Conservation (phyloP, 2,329 filamentous ascomycete genomes). For the Iodosphaeria phyllophila region DNA sequence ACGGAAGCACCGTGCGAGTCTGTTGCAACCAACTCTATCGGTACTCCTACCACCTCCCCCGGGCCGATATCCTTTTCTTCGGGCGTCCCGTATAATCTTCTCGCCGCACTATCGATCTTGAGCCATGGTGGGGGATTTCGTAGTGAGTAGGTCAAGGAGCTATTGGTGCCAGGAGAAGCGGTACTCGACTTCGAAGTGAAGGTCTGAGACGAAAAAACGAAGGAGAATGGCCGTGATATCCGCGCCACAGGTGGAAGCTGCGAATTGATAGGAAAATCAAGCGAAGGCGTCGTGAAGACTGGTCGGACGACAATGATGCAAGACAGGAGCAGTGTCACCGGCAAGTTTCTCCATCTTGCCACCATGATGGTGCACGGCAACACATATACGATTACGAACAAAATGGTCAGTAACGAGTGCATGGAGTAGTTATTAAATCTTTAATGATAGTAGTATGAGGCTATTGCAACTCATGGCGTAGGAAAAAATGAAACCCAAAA, state of each 20-base stretch:
- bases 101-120: slow-evolving; percentile 42
- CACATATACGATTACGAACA: not conserved
- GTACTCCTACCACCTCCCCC: slow-evolving; percentile 35
- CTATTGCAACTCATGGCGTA: too few species aligned
- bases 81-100: slow-evolving; percentile 56
- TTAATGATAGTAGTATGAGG: too few species aligned
- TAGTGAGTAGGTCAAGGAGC: slow-evolving; percentile 47
- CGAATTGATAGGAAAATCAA: slow-evolving; percentile 60
- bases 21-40: slow-evolving; percentile 49
- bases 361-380: slow-evolving; percentile 1
- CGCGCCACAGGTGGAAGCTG: slow-evolving; percentile 69
- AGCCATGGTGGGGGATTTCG: slow-evolving; percentile 52
- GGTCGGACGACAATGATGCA: slow-evolving; percentile 12
- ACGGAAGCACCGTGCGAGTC: slow-evolving; percentile 44
- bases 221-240: slow-evolving; percentile 45
- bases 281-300: slow-evolving; percentile 22
- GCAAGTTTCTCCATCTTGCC: slow-evolving; percentile 6
- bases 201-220: slow-evolving; percentile 54
- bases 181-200: slow-evolving; percentile 50
- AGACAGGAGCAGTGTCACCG: slow-evolving; percentile 10
- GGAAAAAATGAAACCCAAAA: too few species aligned
- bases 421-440: too few species aligned
- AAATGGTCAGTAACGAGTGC: too few species aligned
- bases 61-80: slow-evolving; percentile 25
- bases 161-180: too few species aligned